These are phyloP conservation scores for Sporothrix schenckii DNA, from an alignment of 2,329 filamentous ascomycete genomes.

Conservation along the genomic window DNA sequence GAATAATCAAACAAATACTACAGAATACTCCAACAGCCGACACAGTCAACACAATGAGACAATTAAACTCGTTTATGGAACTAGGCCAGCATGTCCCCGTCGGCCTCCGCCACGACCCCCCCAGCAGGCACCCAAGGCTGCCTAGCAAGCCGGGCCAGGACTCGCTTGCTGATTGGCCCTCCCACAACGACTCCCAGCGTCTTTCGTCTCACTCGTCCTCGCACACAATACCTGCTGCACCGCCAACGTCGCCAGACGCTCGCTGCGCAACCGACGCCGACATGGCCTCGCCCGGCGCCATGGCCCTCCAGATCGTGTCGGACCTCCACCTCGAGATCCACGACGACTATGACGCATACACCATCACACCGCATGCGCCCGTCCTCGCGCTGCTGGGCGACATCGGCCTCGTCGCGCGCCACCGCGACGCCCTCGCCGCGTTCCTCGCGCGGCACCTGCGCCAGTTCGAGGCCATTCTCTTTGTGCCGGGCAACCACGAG, in stretches of 20 bases:
- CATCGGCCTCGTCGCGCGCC: slow-evolving; percentile 51
- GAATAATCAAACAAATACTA: too few relatives aligned
- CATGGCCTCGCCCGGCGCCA: slow-evolving; percentile 23
- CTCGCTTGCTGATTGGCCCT: not conserved
- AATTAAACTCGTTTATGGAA: not conserved
- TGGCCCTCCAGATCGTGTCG: slow-evolving; percentile 55
- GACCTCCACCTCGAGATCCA: slow-evolving; percentile 60
- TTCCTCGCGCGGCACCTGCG: slow-evolving; percentile 55
- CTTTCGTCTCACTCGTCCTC: too few relatives aligned
- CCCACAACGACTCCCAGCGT: not conserved
- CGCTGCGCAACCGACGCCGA: not conserved
- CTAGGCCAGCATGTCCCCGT: too few relatives aligned
- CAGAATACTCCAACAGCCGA: too few relatives aligned
- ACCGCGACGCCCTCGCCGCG: slow-evolving; percentile 48
- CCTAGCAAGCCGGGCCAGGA: too few relatives aligned
- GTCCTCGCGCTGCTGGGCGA: slow-evolving; percentile 61
- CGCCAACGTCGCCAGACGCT: not conserved
- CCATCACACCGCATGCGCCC: slow-evolving; percentile 52
- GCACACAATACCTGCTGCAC: not conserved
- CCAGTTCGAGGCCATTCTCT: slow-evolving; percentile 54
- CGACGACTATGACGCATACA: slow-evolving; percentile 54
- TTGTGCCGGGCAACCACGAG: slow-evolving; percentile 62
- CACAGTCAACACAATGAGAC: not conserved
- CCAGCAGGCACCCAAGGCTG: too few relatives aligned
- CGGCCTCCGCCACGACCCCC: too few relatives aligned